These are phyloP conservation scores for Nakaseomyces sp. DNA, from an alignment of 1,139 yeast species.

Conservation along the genomic window DNA sequence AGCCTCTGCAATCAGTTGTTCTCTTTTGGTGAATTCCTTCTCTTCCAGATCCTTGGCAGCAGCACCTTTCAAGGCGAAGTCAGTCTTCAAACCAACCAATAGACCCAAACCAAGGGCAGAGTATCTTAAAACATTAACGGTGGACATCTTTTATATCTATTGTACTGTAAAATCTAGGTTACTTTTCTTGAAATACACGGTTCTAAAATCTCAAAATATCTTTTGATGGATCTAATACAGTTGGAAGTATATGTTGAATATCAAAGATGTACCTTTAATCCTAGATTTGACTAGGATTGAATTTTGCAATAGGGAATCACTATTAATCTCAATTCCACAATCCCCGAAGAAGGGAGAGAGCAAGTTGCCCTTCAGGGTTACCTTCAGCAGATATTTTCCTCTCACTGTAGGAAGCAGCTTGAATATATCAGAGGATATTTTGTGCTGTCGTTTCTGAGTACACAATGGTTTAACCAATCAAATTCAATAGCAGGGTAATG, in stretches of 20 bases:
- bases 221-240: too few relatives aligned
- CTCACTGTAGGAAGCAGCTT: too few relatives aligned
- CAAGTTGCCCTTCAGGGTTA: not conserved
- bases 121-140: slow-evolving; percentile 73
- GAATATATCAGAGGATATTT: too few relatives aligned
- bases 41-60: slow-evolving; percentile 53
- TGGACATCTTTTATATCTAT: slow-evolving; percentile 33
- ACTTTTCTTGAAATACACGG: too few relatives aligned
- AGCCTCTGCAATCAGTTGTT: slow-evolving; percentile 76
- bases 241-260: too few relatives aligned
- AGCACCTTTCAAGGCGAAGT: slow-evolving; percentile 54
- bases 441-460: too few relatives aligned
- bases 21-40: slow-evolving; percentile 54
- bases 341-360: not conserved
- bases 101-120: slow-evolving; percentile 85
- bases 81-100: slow-evolving; percentile 81
- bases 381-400: not conserved
- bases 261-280: too few relatives aligned
- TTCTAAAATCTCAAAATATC: too few relatives aligned
- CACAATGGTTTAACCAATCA: not conserved
- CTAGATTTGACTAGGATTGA: too few relatives aligned
- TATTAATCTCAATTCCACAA: not conserved
- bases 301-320: not conserved
- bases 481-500: not conserved
- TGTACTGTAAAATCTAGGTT: too few relatives aligned